Base-by-base conservation (phyloP, 805 yeast species). In the Hanseniaspora opuntiae region DNA sequence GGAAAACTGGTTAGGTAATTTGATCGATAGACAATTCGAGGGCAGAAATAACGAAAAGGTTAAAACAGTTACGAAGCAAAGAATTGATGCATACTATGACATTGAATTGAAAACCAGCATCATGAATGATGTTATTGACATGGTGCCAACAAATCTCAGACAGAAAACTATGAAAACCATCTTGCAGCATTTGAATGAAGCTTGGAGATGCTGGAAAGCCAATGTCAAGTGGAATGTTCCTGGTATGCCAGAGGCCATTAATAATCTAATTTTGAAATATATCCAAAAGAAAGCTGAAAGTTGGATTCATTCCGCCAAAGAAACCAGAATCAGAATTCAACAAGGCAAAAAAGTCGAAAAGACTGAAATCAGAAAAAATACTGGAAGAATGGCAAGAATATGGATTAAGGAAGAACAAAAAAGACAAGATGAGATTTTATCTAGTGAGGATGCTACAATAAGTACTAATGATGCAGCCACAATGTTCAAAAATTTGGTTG, bases 201-300 rank as follows among this genome's bases (percentile, higher is more conserved):
- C 98, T 0, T 93, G 99, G 99, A 73, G 98, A 65, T 93, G 97
- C 65, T 93, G 99, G 99, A 93, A 93, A 65, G 98, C 98, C 2
- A 90, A 93, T 63, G 84, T 93, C 55, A 96, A 97, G 0, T 93
- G 97, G 97, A 81, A 86, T 59, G 97, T 93, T 16, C 95, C 96
- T 0, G 97, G 97, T 0, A 72, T 93, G 68, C 98, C 99, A 1
- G 84, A 77, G 52, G 97, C 97, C 0, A 78, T 93, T 25, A 93
- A 82, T 59, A 77, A 79, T 44, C 86, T 93, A 38, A 89, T 93
- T 56, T 83, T 86, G 62, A 77, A 96, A 45, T 93, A 93, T 62
- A 82, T 93, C 47, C 83, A 87, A 62, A 95, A 96, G 0, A 90
- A 93, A 65, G 96, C 97, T 1, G 97, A 90, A 61, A 94, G 95